Percentiles rank a stretch among this genome's conserved stretches.
Evolutionary conservation across 208 protist genomes (phyloP).

Genomic region (Leishmania guyanensis): DNA sequence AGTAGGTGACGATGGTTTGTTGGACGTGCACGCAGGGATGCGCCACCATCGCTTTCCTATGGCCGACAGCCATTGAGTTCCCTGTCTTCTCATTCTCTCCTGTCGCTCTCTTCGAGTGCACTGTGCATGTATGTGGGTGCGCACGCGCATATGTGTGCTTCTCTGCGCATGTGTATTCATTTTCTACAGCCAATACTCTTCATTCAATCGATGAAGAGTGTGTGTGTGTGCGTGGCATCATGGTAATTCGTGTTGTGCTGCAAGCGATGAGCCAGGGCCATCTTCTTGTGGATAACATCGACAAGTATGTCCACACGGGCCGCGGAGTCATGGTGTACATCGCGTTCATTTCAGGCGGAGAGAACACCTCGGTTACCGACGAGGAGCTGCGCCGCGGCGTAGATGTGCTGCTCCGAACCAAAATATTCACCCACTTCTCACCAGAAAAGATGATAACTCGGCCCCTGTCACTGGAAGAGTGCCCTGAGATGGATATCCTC

Average conservation of each 20-base stretch:
- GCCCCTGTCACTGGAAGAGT: slow-evolving; percentile 51
- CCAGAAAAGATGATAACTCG: slow-evolving; percentile 51
- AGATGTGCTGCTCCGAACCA: slow-evolving; percentile 54
- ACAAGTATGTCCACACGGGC: slow-evolving; percentile 55
- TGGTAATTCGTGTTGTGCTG: slow-evolving; percentile 72
- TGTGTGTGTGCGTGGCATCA: slow-evolving; percentile 15
- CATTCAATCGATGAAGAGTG: not conserved
- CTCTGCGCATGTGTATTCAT: too few relatives aligned
- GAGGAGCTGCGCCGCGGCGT: slow-evolving; percentile 51
- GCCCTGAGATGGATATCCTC: slow-evolving; percentile 65
- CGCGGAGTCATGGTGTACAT: slow-evolving; percentile 80
- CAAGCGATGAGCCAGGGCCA: slow-evolving; percentile 74
- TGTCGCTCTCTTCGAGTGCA: not conserved
- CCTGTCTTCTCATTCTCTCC: not conserved
- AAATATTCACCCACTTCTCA: slow-evolving; percentile 73
- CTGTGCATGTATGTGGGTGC: not conserved
- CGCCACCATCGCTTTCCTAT: not conserved
- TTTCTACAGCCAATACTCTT: not conserved
- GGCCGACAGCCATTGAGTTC: not conserved
- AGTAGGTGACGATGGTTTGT: not conserved
- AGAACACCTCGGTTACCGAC: slow-evolving; percentile 34
- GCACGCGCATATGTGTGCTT: not conserved
- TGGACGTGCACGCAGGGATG: not conserved
- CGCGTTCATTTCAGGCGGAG: slow-evolving; percentile 52
- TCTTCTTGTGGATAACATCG: slow-evolving; percentile 78